Evolutionary conservation across 495 filamentous ascomycete species (phyloP).

Genomic region (Usnea hakonensis): DNA sequence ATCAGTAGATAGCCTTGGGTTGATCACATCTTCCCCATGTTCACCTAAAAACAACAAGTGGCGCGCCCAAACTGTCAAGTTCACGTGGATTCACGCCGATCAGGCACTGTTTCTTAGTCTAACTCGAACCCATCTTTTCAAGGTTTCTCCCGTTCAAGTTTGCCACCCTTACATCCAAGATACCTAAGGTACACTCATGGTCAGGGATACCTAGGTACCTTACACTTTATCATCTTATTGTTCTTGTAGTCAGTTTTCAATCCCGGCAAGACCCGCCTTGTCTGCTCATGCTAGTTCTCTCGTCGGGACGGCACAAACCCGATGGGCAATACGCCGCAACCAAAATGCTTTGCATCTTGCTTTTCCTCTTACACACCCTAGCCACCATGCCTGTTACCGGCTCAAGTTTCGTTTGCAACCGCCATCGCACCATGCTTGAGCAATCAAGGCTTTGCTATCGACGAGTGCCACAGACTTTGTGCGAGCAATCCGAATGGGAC

Average conservation of each 20-base stretch:
- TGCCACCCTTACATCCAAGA: neutral
- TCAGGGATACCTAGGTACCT: too few relatives aligned
- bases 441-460: neutral
- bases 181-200: too few relatives aligned
- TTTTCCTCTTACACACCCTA: neutral
- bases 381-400: neutral
- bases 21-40: neutral
- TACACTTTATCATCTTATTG: too few relatives aligned
- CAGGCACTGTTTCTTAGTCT: neutral
- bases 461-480: neutral
- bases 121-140: neutral
- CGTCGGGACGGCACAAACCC: neutral
- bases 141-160: neutral
- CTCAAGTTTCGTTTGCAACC: neutral
- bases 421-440: neutral
- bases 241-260: neutral
- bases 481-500: neutral
- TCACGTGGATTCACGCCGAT: slow-evolving; percentile 1
- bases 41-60: neutral
- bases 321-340: neutral
- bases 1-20: neutral
- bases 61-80: neutral
- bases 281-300: neutral
- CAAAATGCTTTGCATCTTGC: neutral
- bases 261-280: neutral